Evolutionary conservation across 148 eudicot species (phyloP), one percentile per base, ranked within the genome.

Genomic region (Vaccinium vitisidaea): DNA sequence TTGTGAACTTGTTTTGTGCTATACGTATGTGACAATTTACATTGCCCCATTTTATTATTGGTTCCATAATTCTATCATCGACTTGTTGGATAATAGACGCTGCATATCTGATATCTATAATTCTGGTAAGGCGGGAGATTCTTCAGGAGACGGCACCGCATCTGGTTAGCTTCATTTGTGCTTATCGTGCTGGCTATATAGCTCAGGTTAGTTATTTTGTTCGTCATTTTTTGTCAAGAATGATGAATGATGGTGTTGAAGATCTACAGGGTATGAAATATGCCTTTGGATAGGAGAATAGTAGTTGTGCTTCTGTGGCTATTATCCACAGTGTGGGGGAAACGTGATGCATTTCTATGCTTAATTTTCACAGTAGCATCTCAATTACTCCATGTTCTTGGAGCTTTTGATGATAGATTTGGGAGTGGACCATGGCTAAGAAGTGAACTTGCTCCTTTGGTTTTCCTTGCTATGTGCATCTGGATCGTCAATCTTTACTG

Each of bases 161-260:
- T 84, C 91, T 94, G 65, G 92, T 85, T 53, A 73, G 90, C 85
- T 89, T 94, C 85, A 88, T 97, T 30, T 90, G 92, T 88, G 93
- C 98, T 86, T 97, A 97, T 63, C 99, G 99, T 59, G 95, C 87
- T 83, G 99, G 99, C 82, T 97, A 97, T 86, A 84, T 91, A 79
- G 96, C 98, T 75, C 93, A 95, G 96, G 99, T 97, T 16, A 54
- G 91, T 83, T 50, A 56, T 21, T 69, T 39, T 58, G 84, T 46
- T 85, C 13, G 1, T 49, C n/a, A 39, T 82, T 75, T 79, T 79
- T 52, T 86, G 48, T 67, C 54, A 75, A 50, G 50, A 69, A 55
- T 67, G 27, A 82, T 70, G 52, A 32, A 18, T 19, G 30, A 54
- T 49, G 65, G 59, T 80, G 19, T 23, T 70, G 53, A 32, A 2